Conservation (phyloP, 805 yeast genomes). For the Wickerhamomyces silvicola region DNA sequence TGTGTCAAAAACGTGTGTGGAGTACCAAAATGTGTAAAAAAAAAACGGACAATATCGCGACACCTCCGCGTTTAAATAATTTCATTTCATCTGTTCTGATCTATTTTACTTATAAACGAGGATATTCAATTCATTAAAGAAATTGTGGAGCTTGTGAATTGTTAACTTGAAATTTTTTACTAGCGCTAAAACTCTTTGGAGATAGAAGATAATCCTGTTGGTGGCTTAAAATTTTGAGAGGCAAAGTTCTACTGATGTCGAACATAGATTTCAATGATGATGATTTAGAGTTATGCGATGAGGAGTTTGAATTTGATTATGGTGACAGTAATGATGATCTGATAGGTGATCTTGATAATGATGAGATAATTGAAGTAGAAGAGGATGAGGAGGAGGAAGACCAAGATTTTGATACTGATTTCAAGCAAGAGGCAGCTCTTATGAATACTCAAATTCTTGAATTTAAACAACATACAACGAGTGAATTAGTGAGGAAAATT, state of each 20-base stretch:
- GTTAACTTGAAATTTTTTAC: too few species aligned
- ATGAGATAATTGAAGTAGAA: conserved; percentile 9
- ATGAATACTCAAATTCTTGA: neutral
- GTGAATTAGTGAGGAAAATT: conserved; percentile 17
- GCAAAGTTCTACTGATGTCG: too few species aligned
- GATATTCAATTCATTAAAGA: neutral
- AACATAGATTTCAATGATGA: conserved; percentile 14
- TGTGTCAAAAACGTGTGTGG: neutral
- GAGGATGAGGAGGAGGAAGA: conserved; percentile 20
- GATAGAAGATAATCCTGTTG: neutral
- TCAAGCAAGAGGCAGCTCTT: neutral
- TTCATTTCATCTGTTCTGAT: too few species aligned
- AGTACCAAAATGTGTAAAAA: neutral
- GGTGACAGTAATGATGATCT: too few species aligned
- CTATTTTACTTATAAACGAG: too few species aligned
- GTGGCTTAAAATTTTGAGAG: too few species aligned
- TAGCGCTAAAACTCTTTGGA: too few species aligned
- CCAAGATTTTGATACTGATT: conserved; percentile 13
- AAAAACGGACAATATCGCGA: too few species aligned
- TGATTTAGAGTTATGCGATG: neutral
- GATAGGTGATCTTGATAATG: neutral
- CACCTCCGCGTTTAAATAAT: too few species aligned
- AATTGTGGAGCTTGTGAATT: too few species aligned
- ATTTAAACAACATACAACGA: conserved; percentile 23
- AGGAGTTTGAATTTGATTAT: neutral